These are phyloP conservation scores for Mercurialis annua DNA, from an alignment of 345 rosid species.

Conservation along the genomic window DNA sequence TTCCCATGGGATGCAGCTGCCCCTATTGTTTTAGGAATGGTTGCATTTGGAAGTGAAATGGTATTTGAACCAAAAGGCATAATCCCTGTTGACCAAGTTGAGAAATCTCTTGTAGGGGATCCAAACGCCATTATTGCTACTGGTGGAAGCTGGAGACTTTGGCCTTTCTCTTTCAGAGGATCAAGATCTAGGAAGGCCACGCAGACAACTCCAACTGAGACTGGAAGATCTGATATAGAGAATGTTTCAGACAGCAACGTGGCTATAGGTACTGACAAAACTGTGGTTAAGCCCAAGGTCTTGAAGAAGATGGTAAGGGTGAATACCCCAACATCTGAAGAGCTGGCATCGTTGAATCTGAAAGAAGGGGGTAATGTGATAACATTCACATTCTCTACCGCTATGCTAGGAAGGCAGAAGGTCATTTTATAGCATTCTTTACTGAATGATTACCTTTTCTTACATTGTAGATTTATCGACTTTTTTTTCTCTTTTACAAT, in stretches of 20 bases:
- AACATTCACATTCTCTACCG: conserved; percentile 80
- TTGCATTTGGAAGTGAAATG: conserved; percentile 43
- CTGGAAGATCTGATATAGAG: conserved; percentile 30
- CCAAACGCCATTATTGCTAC: conserved; percentile 35
- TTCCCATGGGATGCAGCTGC: conserved; percentile 67
- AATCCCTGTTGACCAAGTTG: conserved; percentile 48
- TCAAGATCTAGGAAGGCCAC: conserved; percentile 38
- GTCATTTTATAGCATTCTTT: conserved; percentile 30
- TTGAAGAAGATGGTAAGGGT: conserved; percentile 54
- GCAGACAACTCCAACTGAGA: conserved; percentile 29
- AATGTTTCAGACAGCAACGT: conserved; percentile 25
- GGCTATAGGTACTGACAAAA: conserved; percentile 28
- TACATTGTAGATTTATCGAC: neutral
- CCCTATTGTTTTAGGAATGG: conserved; percentile 49
- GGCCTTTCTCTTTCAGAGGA: conserved; percentile 71
- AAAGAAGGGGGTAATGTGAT: conserved; percentile 73
- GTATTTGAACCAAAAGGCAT: conserved; percentile 54
- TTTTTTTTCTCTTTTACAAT: conserved; percentile 3
- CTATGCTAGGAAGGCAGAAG: conserved; percentile 91
- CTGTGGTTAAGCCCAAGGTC: conserved; percentile 30
- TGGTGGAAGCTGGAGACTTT: conserved; percentile 73
- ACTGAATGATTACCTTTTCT: conserved; percentile 13
- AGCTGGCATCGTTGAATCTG: conserved; percentile 73
- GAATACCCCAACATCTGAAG: conserved; percentile 77
- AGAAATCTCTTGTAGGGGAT: conserved; percentile 38